Percentiles rank a stretch among this genome's conserved stretches.
phyloP scores from a whole-genome alignment of 139 green algal genomes.

The Klebsormidium nitens region DNA sequence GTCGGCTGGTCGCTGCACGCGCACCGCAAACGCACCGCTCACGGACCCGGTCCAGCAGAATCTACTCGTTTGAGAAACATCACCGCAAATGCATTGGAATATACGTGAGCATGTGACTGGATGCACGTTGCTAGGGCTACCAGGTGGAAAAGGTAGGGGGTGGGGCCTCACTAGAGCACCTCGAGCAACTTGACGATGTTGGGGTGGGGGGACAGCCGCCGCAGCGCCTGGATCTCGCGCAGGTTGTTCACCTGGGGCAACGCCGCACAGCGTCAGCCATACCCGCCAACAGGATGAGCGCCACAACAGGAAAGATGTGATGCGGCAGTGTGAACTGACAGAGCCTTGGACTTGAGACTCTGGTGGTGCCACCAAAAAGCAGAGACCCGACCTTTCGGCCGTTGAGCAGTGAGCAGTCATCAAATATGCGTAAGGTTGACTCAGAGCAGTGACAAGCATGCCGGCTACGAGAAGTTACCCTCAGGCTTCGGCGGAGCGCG shows the following conservation, averaged over 20 bases:
- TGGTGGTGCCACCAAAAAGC: too few relatives aligned
- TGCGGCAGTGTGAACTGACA: too few relatives aligned
- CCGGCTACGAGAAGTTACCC: too few relatives aligned
- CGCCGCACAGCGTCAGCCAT: neutral
- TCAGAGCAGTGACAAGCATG: too few relatives aligned
- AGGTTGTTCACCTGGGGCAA: constrained; percentile 67
- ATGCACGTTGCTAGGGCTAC: neutral
- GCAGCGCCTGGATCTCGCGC: constrained; percentile 75
- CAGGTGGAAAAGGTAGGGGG: neutral
- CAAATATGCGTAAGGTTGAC: too few relatives aligned
- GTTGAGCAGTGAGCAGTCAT: too few relatives aligned
- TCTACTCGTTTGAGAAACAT: neutral
- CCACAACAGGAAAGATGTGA: too few relatives aligned
- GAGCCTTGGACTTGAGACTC: too few relatives aligned
- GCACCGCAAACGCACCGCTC: constrained; percentile 27
- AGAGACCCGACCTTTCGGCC: too few relatives aligned
- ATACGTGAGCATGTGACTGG: neutral
- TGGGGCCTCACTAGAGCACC: constrained; percentile 60
- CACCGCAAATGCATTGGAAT: constrained; percentile 8
- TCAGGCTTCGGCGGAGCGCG: too few relatives aligned
- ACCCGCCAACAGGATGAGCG: too few relatives aligned
- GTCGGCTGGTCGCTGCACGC: constrained; percentile 65
- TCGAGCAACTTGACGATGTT: constrained; percentile 83
- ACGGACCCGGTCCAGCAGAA: neutral
- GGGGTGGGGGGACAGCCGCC: constrained; percentile 65